phyloP scores from a whole-genome alignment of 2,329 filamentous ascomycete species.

The Colletotrichum shisoi region DNA sequence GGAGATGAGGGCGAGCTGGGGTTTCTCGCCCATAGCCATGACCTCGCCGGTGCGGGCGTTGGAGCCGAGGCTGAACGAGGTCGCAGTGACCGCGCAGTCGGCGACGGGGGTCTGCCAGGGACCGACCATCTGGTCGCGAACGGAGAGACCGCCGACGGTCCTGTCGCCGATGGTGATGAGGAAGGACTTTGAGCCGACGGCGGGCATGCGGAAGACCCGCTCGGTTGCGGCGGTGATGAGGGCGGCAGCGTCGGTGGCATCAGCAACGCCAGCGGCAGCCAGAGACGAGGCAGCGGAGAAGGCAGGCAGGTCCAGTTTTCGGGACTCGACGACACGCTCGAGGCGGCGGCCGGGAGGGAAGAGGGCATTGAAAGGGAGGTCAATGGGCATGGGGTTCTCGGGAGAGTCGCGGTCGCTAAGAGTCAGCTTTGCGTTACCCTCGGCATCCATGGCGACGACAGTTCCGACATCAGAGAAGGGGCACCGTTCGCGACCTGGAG shows the following conservation, averaged over 20 bases:
- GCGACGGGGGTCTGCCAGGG: conserved; percentile 95
- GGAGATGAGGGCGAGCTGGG: conserved; percentile 86
- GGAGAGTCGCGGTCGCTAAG: conserved; percentile 82
- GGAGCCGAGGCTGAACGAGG: conserved; percentile 71
- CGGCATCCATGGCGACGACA: conserved; percentile 68
- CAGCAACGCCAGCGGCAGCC: conserved; percentile 67
- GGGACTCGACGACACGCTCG: conserved; percentile 74
- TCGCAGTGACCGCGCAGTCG: conserved; percentile 91
- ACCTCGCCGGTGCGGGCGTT: conserved; percentile 85
- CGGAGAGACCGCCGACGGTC: conserved; percentile 86
- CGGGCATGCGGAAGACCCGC: conserved; percentile 81
- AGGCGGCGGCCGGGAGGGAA: conserved; percentile 90
- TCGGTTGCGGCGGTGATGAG: conserved; percentile 73
- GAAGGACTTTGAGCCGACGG: conserved; percentile 97
- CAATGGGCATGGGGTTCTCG: conserved; percentile 79
- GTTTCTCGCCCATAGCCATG: conserved; percentile 97
- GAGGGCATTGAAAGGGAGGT: conserved; percentile 85
- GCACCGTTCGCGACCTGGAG: conserved; percentile 79
- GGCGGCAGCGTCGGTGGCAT: conserved; percentile 59
- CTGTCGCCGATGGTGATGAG: conserved; percentile 96
- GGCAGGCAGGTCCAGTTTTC: conserved; percentile 69
- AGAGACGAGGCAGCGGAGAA: conserved; percentile 77
- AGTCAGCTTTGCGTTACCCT: conserved; percentile 75
- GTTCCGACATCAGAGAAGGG: conserved; percentile 90
- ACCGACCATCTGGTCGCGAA: conserved; percentile 93